phyloP scores from a whole-genome alignment of 257 asterid species.

The Solanum habrochaites region DNA sequence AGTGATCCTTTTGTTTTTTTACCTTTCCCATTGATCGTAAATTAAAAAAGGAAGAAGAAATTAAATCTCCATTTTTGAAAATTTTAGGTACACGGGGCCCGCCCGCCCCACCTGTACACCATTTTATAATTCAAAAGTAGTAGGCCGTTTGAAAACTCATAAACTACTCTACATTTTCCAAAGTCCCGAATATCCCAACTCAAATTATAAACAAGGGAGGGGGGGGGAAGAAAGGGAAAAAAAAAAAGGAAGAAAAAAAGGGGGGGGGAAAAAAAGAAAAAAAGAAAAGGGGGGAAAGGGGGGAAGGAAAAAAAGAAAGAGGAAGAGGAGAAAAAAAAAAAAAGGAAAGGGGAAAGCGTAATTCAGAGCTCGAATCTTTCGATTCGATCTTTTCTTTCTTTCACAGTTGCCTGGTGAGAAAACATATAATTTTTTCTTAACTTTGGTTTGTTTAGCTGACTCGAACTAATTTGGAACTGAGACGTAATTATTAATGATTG shows the following conservation, averaged over 20 bases:
- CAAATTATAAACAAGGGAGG: too few relatives aligned
- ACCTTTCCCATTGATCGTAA: neutral
- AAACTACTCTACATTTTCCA: neutral
- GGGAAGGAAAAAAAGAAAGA: too few relatives aligned
- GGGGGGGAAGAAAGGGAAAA: too few relatives aligned
- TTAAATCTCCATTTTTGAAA: conserved; percentile 6
- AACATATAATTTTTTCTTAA: neutral
- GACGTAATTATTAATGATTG: neutral
- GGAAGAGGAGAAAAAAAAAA: too few relatives aligned
- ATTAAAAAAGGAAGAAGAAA: neutral
- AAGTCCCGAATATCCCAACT: neutral
- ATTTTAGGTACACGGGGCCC: neutral
- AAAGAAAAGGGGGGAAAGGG: too few relatives aligned
- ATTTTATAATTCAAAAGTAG: neutral
- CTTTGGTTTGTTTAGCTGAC: neutral
- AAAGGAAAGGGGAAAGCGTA: too few relatives aligned
- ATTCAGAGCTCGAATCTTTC: neutral
- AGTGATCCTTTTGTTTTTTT: too few relatives aligned
- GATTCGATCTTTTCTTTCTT: neutral
- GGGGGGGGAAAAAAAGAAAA: too few relatives aligned
- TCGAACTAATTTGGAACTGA: neutral
- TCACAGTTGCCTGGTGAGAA: neutral
- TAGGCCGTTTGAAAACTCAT: neutral
- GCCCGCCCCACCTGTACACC: neutral
- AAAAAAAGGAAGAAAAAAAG: too few relatives aligned